phyloP scores from a whole-genome alignment of 768 basidiomycete species.

The Suillus discolor region DNA sequence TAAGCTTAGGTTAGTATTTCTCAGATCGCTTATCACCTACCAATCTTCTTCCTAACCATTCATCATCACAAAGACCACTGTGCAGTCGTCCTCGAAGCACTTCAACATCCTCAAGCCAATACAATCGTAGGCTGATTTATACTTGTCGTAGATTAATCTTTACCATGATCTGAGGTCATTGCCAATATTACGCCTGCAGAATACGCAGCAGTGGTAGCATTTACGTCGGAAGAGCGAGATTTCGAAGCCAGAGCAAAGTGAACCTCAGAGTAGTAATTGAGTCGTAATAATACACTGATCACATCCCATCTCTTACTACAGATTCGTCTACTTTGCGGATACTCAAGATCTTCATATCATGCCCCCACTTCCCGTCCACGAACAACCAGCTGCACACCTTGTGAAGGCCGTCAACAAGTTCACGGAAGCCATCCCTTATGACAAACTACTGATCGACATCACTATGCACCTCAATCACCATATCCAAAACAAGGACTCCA shows the following conservation, averaged over 20 bases:
- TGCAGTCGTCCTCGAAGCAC: neutral
- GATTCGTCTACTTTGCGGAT: neutral
- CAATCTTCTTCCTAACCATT: neutral
- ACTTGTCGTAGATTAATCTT: neutral
- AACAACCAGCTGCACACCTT: neutral
- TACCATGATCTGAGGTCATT: neutral
- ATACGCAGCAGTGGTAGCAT: neutral
- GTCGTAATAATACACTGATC: neutral
- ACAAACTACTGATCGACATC: neutral
- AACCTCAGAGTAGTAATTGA: neutral
- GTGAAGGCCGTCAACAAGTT: neutral
- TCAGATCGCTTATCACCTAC: neutral
- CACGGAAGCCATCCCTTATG: neutral
- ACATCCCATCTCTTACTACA: neutral
- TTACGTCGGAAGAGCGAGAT: neutral
- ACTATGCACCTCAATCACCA: neutral
- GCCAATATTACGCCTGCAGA: neutral
- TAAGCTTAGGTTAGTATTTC: conserved; percentile 1
- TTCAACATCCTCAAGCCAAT: neutral
- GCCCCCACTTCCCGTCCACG: neutral
- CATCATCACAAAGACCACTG: neutral
- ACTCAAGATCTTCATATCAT: neutral
- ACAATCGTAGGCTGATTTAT: neutral
- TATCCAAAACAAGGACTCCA: neutral
- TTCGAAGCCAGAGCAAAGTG: neutral